These are phyloP conservation scores for Pseudocercospora fijiensis DNA, from an alignment of 2,329 filamentous ascomycete genomes.

Conservation along the genomic window DNA sequence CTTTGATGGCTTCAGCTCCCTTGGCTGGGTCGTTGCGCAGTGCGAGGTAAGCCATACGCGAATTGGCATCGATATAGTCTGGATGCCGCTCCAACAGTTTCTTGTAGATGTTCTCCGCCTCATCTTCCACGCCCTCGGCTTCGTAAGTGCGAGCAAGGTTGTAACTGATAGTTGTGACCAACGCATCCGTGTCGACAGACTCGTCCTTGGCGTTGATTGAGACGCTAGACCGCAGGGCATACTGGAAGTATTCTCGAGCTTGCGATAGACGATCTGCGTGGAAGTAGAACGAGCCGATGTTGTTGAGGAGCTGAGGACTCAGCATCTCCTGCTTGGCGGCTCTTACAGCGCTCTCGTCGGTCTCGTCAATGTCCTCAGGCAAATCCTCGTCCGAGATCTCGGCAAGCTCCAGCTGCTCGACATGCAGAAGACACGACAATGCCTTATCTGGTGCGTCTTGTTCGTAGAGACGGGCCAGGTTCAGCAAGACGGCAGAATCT, in stretches of 20 bases:
- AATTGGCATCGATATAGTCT: slow-evolving; percentile 89
- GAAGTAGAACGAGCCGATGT: slow-evolving; percentile 94
- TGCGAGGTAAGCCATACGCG: slow-evolving; percentile 85
- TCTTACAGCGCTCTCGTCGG: slow-evolving; percentile 34
- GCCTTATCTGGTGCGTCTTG: slow-evolving; percentile 82
- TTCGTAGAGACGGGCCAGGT: slow-evolving; percentile 89
- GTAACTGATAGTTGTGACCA: slow-evolving; percentile 95
- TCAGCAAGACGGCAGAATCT: slow-evolving; percentile 85
- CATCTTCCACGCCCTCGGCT: slow-evolving; percentile 72
- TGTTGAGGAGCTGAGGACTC: slow-evolving; percentile 90
- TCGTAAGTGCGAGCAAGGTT: slow-evolving; percentile 94
- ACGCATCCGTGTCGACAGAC: slow-evolving; percentile 73
- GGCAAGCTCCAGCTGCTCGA: slow-evolving; percentile 84
- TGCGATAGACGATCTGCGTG: slow-evolving; percentile 77
- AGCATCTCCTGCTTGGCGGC: slow-evolving; percentile 69
- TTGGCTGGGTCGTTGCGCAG: slow-evolving; percentile 77
- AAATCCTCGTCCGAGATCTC: slow-evolving; percentile 70
- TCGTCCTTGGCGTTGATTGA: slow-evolving; percentile 66
- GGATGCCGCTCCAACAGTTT: slow-evolving; percentile 76
- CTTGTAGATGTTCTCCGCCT: slow-evolving; percentile 86
- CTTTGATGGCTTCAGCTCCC: slow-evolving; percentile 79
- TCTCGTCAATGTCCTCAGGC: slow-evolving; percentile 45
- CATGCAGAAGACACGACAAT: slow-evolving; percentile 84
- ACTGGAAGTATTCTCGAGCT: slow-evolving; percentile 85
- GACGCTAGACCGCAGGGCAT: slow-evolving; percentile 84